These are phyloP conservation scores for Trametopsis cervina DNA, from an alignment of 768 basidiomycete genomes.

Conservation along the genomic window DNA sequence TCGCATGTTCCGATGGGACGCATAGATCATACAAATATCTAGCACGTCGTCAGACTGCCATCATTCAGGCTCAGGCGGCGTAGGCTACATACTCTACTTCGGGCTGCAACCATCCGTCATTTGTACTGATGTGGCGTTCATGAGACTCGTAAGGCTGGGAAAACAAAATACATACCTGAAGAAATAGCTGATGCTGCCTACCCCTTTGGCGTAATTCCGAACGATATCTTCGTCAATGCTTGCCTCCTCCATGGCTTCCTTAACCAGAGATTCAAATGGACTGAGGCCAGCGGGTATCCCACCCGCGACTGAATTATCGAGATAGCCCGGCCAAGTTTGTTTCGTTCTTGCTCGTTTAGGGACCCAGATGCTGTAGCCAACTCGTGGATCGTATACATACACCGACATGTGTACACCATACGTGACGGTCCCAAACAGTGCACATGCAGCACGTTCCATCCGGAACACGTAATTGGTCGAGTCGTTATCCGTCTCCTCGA, in stretches of 20 bases:
- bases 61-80: background rate
- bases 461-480: constrained; percentile 68
- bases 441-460: constrained; percentile 86
- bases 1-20: constrained; percentile 44
- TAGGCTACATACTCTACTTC: constrained; percentile 65
- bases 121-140: constrained; percentile 33
- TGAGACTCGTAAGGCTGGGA: background rate
- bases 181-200: constrained; percentile 79
- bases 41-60: background rate
- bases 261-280: constrained; percentile 69
- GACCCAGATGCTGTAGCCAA: constrained; percentile 68
- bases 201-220: constrained; percentile 45
- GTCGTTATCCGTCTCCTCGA: constrained; percentile 24
- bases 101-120: constrained; percentile 76
- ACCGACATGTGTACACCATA: constrained; percentile 91
- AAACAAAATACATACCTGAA: constrained; percentile 41
- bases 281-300: constrained; percentile 81
- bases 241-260: constrained; percentile 93
- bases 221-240: constrained; percentile 67
- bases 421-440: constrained; percentile 84
- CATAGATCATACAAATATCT: constrained; percentile 83
- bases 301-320: constrained; percentile 91
- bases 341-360: constrained; percentile 83
- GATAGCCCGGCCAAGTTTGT: constrained; percentile 81
- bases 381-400: constrained; percentile 43